Percentiles rank a stretch among this genome's conserved stretches.
phyloP scores from a whole-genome alignment of 140 eudicot species.

The Flaveria floridana region DNA sequence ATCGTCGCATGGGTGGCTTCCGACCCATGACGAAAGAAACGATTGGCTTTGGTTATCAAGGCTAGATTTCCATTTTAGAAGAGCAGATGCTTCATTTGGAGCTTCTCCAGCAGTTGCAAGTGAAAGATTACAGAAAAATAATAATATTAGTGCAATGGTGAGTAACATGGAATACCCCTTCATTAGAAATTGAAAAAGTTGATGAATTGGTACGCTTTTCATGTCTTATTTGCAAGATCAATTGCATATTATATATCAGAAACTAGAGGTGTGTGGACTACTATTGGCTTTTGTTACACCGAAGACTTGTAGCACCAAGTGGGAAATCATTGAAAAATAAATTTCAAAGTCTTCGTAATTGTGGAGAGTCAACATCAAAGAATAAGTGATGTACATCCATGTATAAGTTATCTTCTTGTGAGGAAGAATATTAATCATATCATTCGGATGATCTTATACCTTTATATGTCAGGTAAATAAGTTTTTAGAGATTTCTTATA shows the following conservation, averaged over 20 bases:
- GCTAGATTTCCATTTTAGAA: conserved; percentile 39
- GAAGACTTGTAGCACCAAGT: neutral
- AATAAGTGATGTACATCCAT: conserved; percentile 1
- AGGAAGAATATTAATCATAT: neutral
- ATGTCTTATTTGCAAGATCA: neutral
- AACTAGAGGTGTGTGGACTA: neutral
- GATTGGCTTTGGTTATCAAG: conserved; percentile 36
- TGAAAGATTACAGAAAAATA: neutral
- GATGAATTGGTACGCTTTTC: neutral
- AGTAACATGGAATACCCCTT: neutral
- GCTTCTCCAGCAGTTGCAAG: neutral
- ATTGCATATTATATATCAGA: neutral
- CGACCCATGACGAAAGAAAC: conserved; percentile 21
- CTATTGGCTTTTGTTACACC: neutral
- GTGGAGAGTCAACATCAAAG: neutral
- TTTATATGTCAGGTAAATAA: neutral
- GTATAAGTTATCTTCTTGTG: neutral
- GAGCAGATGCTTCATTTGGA: conserved; percentile 22
- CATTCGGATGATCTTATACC: neutral
- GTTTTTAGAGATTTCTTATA: too few species aligned
- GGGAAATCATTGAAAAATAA: neutral
- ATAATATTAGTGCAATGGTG: neutral
- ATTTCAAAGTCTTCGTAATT: neutral
- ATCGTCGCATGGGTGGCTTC: conserved; percentile 21
- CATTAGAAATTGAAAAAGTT: neutral